Evolutionary conservation across 1,139 yeast species (phyloP), one percentile per base, ranked within the genome.

Genomic region (Candida glucosophila): DNA sequence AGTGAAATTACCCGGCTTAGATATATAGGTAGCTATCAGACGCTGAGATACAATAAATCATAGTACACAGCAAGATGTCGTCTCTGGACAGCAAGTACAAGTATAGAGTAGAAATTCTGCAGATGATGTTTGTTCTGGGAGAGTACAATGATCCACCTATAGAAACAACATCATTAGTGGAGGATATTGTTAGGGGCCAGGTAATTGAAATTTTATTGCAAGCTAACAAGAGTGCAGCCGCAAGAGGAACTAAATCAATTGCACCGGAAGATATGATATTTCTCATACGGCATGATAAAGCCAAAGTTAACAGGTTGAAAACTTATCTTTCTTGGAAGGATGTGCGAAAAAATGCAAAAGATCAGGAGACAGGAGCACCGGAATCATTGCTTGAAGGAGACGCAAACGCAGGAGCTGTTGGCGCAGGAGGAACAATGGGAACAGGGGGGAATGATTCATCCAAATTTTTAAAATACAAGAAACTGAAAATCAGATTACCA

Each of bases 61-160:
- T n/a, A n/a, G n/a, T n/a, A n/a, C n/a, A n/a, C n/a, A n/a, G n/a
- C n/a, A n/a, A n/a, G n/a, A 34, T 28, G 32, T 25, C 33, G 15
- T 26, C 27, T 12, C 33, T 26, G 11, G 58, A 54, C 26, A 54
- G 68, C 36, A 77, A 79, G 46, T 77, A 80, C 55, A 74, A 77
- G 46, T 85, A 83, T 49, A 62, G 93, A 31, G 71, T 79, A 25
- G 95, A 85, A 52, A 83, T 85, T 43, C 95, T 83, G 50, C 95
- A 86, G 59, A 92, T 90, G 98, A 90, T 90, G 99, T 90, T 92
- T 60, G 98, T 90, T 32, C 72, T 81, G 33, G 99, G 98, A 2
- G 97, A 90, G 52, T 75, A 92, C 1, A 83, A 82, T 40, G 98
- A 90, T 41, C 93, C 97, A 3, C 95, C 96, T 0, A 67, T 79